A percentile compares a stretch with the other conserved stretches of the same genome.
Conservation (phyloP, 352 stramenopile genomes). For the Elongisporangium anandrum region DNA sequence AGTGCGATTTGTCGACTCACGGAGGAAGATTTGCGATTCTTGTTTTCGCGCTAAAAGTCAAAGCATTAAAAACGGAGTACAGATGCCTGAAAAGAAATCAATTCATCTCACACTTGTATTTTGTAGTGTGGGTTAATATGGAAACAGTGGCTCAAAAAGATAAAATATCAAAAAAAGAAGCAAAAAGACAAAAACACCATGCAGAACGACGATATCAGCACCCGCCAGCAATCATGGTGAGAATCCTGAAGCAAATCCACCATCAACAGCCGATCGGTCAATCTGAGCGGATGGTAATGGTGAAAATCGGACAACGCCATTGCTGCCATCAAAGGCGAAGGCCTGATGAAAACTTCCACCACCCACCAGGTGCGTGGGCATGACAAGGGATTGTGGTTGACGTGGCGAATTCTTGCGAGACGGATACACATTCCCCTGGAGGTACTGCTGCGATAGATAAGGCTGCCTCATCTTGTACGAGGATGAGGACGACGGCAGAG, state of each 20-base stretch:
- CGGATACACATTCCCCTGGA: too few relatives aligned
- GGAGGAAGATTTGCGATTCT: constrained; percentile 91
- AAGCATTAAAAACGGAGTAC: neutral
- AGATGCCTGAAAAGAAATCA: neutral
- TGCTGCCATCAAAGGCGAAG: too few relatives aligned
- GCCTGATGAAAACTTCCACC: too few relatives aligned
- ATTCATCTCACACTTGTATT: neutral
- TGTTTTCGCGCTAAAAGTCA: constrained; percentile 65
- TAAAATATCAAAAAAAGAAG: constrained; percentile 22
- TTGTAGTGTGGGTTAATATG: too few relatives aligned
- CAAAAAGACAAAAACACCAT: constrained; percentile 20
- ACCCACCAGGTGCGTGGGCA: too few relatives aligned
- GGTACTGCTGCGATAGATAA: too few relatives aligned
- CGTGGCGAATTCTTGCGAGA: too few relatives aligned
- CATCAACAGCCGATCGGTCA: too few relatives aligned
- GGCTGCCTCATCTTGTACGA: too few relatives aligned
- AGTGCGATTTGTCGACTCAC: constrained; percentile 89
- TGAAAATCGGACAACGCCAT: too few relatives aligned
- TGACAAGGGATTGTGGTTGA: too few relatives aligned
- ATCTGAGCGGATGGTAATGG: too few relatives aligned
- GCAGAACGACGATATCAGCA: neutral
- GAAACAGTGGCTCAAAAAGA: constrained; percentile 4
- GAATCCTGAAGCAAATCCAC: neutral
- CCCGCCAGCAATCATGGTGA: constrained; percentile 1
- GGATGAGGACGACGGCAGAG: neutral